Base-by-base conservation (phyloP, 352 stramenopile genomes). In the Pythium aristosporum region DNA sequence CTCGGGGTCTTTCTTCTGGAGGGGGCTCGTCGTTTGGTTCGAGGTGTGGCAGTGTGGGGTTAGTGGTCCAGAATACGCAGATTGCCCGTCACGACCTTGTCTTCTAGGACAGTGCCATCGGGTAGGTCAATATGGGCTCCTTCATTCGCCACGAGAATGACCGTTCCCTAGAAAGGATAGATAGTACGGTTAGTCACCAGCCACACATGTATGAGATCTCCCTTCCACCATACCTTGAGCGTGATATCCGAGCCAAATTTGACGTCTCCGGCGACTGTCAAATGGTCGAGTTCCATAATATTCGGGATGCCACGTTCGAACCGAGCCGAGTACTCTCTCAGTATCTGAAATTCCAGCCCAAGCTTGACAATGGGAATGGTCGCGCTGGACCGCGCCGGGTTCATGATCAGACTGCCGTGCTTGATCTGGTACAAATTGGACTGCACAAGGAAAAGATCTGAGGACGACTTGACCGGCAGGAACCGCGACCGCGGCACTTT, bases 401-500 rank as follows among this genome's bases (percentile, higher is more conserved):
- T 97, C 76, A 97, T 94, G 28, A 96, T 69, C 42, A 98, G 68
- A 69, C 82, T 92, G 42, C 92, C 92, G 67, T 98, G 92, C 67
- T 96, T 96, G 67, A 97, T 92, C 61, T 93, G 89, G 73, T 97
- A 98, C 61, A 98, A 65, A 72, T 97, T 97, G 20, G 83, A 96
- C 76, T 98, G 92, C 37, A 98, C 89, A 1, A 97, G 76, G 49
- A 99, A 91, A 18, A 99, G 83, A 70, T 99, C 98, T 46, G 95
- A 98, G 55, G 96, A 99, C 62, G 98, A 99, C 77, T 99, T 99
- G 21, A 99, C 98, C 1, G 98, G 98, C 44, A 98, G 77, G 70
- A 99, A 99, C 54, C 97, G 94, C 54, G 90, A 96, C 42, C 97
- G 94, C 18, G 94, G 90, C 36, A 99, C 97, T 70, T 98, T 92